Percentiles rank a stretch among this genome's conserved stretches.
Conservation (phyloP, 352 stramenopile genomes). For the Phytophthora crassamura region DNA sequence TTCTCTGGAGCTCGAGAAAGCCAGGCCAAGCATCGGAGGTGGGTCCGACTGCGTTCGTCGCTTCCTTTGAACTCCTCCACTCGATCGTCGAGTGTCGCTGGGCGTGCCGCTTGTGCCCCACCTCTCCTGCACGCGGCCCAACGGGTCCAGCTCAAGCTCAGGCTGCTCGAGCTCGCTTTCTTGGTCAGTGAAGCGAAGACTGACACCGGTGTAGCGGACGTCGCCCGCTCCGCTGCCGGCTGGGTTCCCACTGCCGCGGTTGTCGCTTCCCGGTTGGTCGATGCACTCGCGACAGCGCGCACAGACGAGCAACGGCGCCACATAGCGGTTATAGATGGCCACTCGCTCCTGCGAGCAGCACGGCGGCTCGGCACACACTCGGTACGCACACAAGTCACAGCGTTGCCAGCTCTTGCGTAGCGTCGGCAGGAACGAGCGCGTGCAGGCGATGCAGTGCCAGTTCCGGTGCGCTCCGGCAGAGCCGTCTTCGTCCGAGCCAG, state of each 20-base stretch:
- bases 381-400: slow-evolving; percentile 51
- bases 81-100: slow-evolving; percentile 5
- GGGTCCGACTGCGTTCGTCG: slow-evolving; percentile 34
- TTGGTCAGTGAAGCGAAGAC: slow-evolving; percentile 28
- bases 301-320: slow-evolving; percentile 42
- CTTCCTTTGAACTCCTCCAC: slow-evolving; percentile 13
- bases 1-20: slow-evolving; percentile 41
- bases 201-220: slow-evolving; percentile 34
- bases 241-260: slow-evolving; percentile 19
- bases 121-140: slow-evolving; percentile 5
- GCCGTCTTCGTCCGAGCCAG: slow-evolving; percentile 13
- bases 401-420: slow-evolving; percentile 34
- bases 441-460: slow-evolving; percentile 51
- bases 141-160: slow-evolving; percentile 31
- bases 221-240: slow-evolving; percentile 11
- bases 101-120: slow-evolving; percentile 7
- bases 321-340: slow-evolving; percentile 51
- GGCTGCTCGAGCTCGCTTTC: slow-evolving; percentile 33
- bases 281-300: slow-evolving; percentile 46
- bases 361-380: slow-evolving; percentile 36
- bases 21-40: slow-evolving; percentile 24
- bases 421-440: slow-evolving; percentile 31
- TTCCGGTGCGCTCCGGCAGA: slow-evolving; percentile 32
- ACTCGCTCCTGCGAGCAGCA: slow-evolving; percentile 48
- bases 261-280: slow-evolving; percentile 18